Conservation (phyloP, 176 grass and related monocot genomes). For the Triticum turgidum region DNA sequence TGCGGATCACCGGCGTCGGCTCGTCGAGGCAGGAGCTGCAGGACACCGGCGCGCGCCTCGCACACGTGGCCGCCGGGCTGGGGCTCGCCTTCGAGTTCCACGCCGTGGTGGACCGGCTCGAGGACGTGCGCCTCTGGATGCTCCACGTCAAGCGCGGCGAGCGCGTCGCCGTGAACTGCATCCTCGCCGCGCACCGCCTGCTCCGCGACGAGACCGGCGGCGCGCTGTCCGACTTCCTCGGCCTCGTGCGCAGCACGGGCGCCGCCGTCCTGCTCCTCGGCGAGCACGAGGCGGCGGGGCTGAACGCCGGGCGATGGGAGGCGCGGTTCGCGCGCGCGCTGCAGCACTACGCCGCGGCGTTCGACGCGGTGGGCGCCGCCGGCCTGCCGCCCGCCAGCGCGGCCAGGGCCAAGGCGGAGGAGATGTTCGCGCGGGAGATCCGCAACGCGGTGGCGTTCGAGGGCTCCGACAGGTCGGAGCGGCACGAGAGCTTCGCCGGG, state of each 20-base stretch:
- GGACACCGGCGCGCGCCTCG: constrained; percentile 60
- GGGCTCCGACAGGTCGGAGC: constrained; percentile 60
- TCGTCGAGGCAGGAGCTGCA: constrained; percentile 82
- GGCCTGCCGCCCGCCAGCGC: constrained; percentile 42
- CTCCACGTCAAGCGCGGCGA: constrained; percentile 97
- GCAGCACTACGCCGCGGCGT: constrained; percentile 68
- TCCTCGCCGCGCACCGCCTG: constrained; percentile 67
- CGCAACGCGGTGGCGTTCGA: constrained; percentile 80
- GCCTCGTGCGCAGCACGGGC: constrained; percentile 62
- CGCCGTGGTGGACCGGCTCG: constrained; percentile 77
- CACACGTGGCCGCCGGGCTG: constrained; percentile 49
- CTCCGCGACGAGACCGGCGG: constrained; percentile 60
- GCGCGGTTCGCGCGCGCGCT: constrained; percentile 57
- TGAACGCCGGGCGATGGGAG: constrained; percentile 65
- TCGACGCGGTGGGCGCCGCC: constrained; percentile 58
- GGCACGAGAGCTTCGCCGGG: constrained; percentile 65
- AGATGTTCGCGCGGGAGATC: constrained; percentile 92
- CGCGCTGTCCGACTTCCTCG: constrained; percentile 63
- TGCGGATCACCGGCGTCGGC: constrained; percentile 87
- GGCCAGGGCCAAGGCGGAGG: constrained; percentile 70
- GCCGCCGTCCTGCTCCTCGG: constrained; percentile 66
- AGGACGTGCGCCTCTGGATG: constrained; percentile 99
- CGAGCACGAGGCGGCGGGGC: constrained; percentile 62
- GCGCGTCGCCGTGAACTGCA: constrained; percentile 78
- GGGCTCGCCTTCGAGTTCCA: constrained; percentile 89